Percentiles rank a stretch among this genome's conserved stretches.
Evolutionary conservation across 768 basidiomycete species (phyloP).

Genomic region (Pleurotus eryngii): DNA sequence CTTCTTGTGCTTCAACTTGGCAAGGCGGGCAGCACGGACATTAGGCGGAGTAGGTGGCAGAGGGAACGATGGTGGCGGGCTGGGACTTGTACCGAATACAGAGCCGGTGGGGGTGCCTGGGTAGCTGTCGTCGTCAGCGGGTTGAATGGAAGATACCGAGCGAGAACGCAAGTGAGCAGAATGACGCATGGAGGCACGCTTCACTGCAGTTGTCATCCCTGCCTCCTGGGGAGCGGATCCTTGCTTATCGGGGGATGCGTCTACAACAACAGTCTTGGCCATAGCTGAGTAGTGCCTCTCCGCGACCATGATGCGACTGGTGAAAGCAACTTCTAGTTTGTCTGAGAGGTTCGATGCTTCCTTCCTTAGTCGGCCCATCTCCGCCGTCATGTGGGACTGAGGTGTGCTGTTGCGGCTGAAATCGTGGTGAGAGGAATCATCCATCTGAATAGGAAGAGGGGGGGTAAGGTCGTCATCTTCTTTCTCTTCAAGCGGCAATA

Average conservation of each 20-base stretch:
- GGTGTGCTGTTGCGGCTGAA: slow-evolving; percentile 48
- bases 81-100: slow-evolving; percentile 31
- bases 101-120: slow-evolving; percentile 35
- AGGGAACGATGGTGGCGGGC: slow-evolving; percentile 64
- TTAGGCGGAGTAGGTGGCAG: slow-evolving; percentile 75
- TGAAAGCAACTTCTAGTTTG: slow-evolving; percentile 45
- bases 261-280: slow-evolving; percentile 60
- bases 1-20: slow-evolving; percentile 54
- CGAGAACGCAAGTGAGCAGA: slow-evolving; percentile 58
- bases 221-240: slow-evolving; percentile 27
- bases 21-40: slow-evolving; percentile 54
- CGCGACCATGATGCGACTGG: slow-evolving; percentile 65
- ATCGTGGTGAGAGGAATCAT: slow-evolving; percentile 41
- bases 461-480: slow-evolving; percentile 46
- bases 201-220: slow-evolving; percentile 30
- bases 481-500: slow-evolving; percentile 53
- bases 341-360: slow-evolving; percentile 54
- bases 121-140: slow-evolving; percentile 17
- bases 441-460: slow-evolving; percentile 59
- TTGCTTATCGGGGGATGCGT: slow-evolving; percentile 40
- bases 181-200: slow-evolving; percentile 23
- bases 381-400: slow-evolving; percentile 52
- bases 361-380: slow-evolving; percentile 49
- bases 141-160: slow-evolving; percentile 47
- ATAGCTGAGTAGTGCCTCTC: slow-evolving; percentile 71